phyloP scores from a whole-genome alignment of 352 stramenopile genomes.

The Pythium periplocum region DNA sequence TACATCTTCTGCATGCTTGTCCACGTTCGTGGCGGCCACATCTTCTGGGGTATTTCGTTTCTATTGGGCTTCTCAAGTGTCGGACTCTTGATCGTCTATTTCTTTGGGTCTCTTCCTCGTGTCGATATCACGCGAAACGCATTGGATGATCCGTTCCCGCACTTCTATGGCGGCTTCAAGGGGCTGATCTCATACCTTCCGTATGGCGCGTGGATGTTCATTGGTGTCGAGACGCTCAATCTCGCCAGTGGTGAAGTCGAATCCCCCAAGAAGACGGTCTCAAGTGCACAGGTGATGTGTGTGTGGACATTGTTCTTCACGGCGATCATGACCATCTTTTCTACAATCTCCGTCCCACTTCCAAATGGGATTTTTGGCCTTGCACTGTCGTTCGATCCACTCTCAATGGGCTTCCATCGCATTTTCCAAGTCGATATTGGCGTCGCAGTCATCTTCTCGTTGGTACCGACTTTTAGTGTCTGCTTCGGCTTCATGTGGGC shows the following conservation, averaged over 20 bases:
- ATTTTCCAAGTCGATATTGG: conserved; percentile 8
- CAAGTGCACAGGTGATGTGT: conserved; percentile 5
- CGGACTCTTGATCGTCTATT: conserved; percentile 10
- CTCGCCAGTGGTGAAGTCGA: conserved; percentile 10
- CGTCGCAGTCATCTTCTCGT: conserved; percentile 9
- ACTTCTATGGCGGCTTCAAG: conserved; percentile 6
- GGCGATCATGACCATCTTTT: conserved; percentile 3
- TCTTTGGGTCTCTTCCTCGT: conserved; percentile 8
- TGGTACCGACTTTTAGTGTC: conserved; percentile 8
- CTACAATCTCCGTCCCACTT: conserved; percentile 1
- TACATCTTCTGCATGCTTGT: conserved; percentile 11
- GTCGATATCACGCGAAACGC: conserved; percentile 7
- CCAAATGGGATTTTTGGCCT: conserved; percentile 1
- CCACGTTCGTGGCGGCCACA: conserved; percentile 7
- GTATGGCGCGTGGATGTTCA: conserved; percentile 11
- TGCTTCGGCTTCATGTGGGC: conserved; percentile 12
- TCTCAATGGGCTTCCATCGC: conserved; percentile 10
- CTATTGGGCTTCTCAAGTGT: not conserved
- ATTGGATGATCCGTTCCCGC: not conserved
- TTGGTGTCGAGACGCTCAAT: conserved; percentile 14
- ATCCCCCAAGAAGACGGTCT: conserved; percentile 3
- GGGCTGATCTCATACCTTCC: conserved; percentile 12
- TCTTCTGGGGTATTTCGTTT: conserved; percentile 14
- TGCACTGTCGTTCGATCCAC: not conserved
- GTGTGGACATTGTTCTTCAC: not conserved